phyloP scores from a whole-genome alignment of 139 green algal species.

The Gonium pectorale region DNA sequence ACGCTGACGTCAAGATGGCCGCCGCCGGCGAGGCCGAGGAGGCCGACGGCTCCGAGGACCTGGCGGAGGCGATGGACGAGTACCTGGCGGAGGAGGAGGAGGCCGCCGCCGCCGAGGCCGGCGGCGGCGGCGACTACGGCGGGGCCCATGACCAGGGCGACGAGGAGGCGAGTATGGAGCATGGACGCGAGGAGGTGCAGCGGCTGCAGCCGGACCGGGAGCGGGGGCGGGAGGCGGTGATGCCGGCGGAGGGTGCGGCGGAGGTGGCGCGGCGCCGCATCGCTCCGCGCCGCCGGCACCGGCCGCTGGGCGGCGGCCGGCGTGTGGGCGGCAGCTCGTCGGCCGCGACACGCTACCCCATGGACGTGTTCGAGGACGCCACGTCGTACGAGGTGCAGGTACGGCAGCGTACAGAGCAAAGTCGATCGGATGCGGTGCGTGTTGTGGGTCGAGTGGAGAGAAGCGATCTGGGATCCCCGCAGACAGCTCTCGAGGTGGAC shows the following conservation, averaged over 20 bases:
- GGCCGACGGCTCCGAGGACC: not conserved
- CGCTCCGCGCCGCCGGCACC: not conserved
- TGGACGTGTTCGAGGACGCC: slow-evolving; percentile 37
- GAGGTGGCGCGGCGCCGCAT: not conserved
- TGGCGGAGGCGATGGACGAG: not conserved
- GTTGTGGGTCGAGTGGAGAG: too few relatives aligned
- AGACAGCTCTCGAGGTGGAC: too few relatives aligned
- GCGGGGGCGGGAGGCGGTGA: not conserved
- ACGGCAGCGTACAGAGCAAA: too few relatives aligned
- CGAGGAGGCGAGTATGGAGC: too few relatives aligned
- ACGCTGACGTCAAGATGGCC: not conserved
- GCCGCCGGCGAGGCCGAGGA: not conserved
- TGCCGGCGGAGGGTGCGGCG: not conserved
- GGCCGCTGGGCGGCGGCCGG: slow-evolving; percentile 23
- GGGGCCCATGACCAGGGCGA: not conserved
- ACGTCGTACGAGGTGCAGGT: slow-evolving; percentile 38
- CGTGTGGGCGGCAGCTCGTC: slow-evolving; percentile 15
- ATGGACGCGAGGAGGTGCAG: too few relatives aligned
- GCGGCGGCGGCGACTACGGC: not conserved
- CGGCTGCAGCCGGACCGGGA: not conserved
- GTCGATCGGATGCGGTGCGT: not conserved
- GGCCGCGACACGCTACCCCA: slow-evolving; percentile 2
- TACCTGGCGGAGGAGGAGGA: not conserved
- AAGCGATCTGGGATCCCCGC: too few relatives aligned
- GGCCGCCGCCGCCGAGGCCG: not conserved